Percentiles rank a stretch among this genome's conserved stretches.
These are phyloP conservation scores for Talaromyces borbonicus DNA, from an alignment of 495 filamentous ascomycete species.

Conservation along the genomic window DNA sequence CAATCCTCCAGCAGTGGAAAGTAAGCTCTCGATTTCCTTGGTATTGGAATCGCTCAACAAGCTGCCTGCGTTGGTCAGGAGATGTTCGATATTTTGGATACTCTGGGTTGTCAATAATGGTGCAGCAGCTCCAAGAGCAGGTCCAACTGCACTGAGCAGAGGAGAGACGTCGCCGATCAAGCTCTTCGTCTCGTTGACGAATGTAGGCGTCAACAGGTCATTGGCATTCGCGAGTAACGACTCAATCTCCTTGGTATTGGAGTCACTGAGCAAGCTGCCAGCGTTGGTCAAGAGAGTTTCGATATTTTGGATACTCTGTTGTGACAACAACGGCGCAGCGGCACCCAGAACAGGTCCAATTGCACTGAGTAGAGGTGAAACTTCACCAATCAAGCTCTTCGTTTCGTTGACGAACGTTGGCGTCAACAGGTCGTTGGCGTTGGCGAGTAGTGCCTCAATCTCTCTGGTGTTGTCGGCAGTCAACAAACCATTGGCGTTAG, in stretches of 20 bases:
- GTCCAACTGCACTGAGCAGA: slow-evolving; percentile 35
- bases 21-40: slow-evolving; percentile 27
- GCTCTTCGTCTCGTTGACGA: slow-evolving; percentile 32
- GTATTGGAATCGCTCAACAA: slow-evolving; percentile 32
- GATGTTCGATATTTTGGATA: slow-evolving; percentile 26
- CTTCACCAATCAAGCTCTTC: slow-evolving; percentile 22
- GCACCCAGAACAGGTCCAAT: neutral
- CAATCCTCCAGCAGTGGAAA: slow-evolving; percentile 19
- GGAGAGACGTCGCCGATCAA: slow-evolving; percentile 27
- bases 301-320: slow-evolving; percentile 28
- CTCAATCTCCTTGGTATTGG: slow-evolving; percentile 28
- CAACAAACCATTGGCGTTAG: slow-evolving; percentile 15
- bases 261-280: slow-evolving; percentile 24
- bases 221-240: slow-evolving; percentile 32
- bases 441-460: slow-evolving; percentile 22
- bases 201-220: slow-evolving; percentile 27
- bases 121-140: slow-evolving; percentile 30
- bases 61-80: slow-evolving; percentile 28
- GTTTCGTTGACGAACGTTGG: slow-evolving; percentile 25
- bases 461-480: slow-evolving; percentile 20
- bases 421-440: slow-evolving; percentile 24
- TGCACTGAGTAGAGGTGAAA: slow-evolving; percentile 10
- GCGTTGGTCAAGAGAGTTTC: slow-evolving; percentile 27
- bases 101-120: slow-evolving; percentile 24
- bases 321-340: slow-evolving; percentile 28